Conservation (phyloP, 2,329 filamentous ascomycete genomes). For the Curvularia sp. region DNA sequence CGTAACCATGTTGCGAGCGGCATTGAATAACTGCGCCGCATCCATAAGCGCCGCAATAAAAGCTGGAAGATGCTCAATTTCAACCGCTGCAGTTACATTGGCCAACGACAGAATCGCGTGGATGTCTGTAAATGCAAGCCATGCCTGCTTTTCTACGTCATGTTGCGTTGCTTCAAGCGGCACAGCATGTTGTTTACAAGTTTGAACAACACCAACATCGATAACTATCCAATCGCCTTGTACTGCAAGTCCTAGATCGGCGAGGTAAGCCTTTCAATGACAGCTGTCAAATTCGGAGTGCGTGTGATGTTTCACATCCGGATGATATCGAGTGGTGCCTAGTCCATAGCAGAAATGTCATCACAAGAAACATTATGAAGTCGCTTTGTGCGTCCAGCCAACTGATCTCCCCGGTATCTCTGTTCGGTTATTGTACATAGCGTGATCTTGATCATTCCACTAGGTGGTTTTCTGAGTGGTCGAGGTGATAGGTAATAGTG, state of each 20-base stretch:
- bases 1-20: constrained; percentile 37
- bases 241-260: constrained; percentile 60
- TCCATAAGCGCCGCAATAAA: constrained; percentile 47
- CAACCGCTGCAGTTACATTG: neutral
- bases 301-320: constrained; percentile 55
- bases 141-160: constrained; percentile 44
- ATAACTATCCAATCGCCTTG: constrained; percentile 56
- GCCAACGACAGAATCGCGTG: constrained; percentile 24
- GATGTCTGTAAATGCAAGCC: constrained; percentile 38
- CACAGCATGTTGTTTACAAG: constrained; percentile 46
- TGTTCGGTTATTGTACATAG: constrained; percentile 55
- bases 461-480: constrained; percentile 51
- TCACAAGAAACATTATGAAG: constrained; percentile 54
- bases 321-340: constrained; percentile 46
- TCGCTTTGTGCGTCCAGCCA: constrained; percentile 56
- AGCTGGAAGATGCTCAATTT: constrained; percentile 24
- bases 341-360: constrained; percentile 52
- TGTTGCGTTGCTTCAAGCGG: constrained; percentile 50
- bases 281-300: constrained; percentile 56
- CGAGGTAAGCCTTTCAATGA: constrained; percentile 60
- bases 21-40: constrained; percentile 33
- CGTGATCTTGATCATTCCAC: constrained; percentile 48
- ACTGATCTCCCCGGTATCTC: constrained; percentile 43
- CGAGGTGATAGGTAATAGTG: constrained; percentile 29
- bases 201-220: constrained; percentile 52